Evolutionary conservation across 495 filamentous ascomycete genomes (phyloP), one percentile per base, ranked within the genome.

Genomic region (Daldinia childiae): DNA sequence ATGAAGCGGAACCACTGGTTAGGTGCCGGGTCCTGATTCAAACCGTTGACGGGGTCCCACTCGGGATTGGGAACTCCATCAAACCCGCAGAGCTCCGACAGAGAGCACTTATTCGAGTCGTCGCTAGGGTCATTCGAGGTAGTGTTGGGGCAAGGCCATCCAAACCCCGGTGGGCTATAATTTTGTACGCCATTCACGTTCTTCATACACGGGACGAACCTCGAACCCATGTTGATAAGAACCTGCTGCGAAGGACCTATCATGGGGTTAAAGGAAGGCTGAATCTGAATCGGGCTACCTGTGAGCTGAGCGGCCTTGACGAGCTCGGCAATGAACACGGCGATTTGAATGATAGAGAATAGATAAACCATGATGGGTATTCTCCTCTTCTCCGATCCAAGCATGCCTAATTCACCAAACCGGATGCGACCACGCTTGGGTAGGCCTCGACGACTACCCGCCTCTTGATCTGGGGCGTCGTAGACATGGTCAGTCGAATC

Each of bases 1-100:
- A 99, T 97, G 81, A 99, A 98, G 57, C 95, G 90, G 77, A 88
- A 99, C 95, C 95, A 98, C 78, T 99, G 95, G 74, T 98, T 90
- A 15, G 95, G 95, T 59, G 84, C 79, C n/a, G 83, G 82, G 21
- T 61, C 71, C 71, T 79, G 77, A 24, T 76, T 64, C 51, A 75
- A 68, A 1, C 73, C 76, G 43, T 79, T 77, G 3, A 77, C 79
- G 26, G 76, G 69, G 32, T 75, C 74, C 78, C 87, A 86, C 80
- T 83, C 50, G 14, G 90, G 91, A 62, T 91, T 87, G 1, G 89
- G 87, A 7, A 92, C 88, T 45, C 91, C 92, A 57, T 81, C 79
- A 69, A 97, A 95, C 19, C 93, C 93, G 76, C 95, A 98, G 17
- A 94, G 84, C 8, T 96, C 79, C 0, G 88, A 90, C 19, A 98